phyloP scores from a whole-genome alignment of 331 rosid species.

The Prunus yedoensis region DNA sequence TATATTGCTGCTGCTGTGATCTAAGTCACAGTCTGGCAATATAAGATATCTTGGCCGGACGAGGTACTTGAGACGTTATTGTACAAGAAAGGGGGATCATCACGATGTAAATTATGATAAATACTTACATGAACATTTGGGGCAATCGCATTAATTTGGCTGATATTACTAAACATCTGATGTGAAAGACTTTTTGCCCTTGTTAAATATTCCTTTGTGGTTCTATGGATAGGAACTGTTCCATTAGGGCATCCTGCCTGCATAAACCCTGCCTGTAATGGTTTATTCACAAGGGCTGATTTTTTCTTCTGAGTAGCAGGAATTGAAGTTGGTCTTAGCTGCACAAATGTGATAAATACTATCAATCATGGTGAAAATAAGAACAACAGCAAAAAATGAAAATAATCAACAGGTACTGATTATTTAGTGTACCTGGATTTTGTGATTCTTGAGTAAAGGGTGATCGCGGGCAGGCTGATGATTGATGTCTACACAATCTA shows the following conservation, averaged over 20 bases:
- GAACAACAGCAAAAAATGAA: background rate
- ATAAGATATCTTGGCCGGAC: no score
- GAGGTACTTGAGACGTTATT: no score
- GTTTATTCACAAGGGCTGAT: background rate
- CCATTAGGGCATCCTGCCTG: constrained; percentile 6
- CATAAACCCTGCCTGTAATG: background rate
- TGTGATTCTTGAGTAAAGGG: constrained; percentile 23
- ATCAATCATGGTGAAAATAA: background rate
- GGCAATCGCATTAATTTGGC: background rate
- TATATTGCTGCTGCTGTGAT: no score
- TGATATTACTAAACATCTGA: background rate
- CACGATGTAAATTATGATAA: no score
- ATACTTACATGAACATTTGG: background rate
- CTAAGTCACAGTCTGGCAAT: no score
- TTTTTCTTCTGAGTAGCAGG: background rate
- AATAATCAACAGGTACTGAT: background rate
- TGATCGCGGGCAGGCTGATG: constrained; percentile 19
- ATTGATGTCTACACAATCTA: constrained; percentile 25
- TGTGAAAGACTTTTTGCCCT: background rate
- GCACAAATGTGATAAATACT: background rate
- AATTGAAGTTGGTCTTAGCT: constrained; percentile 18
- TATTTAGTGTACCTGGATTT: constrained; percentile 18
- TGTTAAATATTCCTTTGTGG: background rate
- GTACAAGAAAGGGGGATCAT: background rate
- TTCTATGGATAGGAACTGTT: constrained; percentile 24